A percentile compares a stretch with the other conserved stretches of the same genome.
phyloP scores from a whole-genome alignment of 257 asterid genomes.

The Solanum paucissectum region DNA sequence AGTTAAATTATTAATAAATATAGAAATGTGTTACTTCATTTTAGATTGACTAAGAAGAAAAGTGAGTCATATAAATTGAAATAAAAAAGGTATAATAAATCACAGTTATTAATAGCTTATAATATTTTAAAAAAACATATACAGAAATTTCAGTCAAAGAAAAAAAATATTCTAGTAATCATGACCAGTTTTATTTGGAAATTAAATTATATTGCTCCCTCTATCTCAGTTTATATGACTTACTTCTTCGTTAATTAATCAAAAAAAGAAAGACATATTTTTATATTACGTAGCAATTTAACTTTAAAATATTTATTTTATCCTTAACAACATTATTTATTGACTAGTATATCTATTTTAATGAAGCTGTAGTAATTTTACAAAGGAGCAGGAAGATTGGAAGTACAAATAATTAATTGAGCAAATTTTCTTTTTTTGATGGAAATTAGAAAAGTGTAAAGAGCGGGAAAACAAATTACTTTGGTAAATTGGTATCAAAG shows the following conservation, averaged over 20 bases:
- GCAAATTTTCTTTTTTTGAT: neutral
- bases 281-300: no score
- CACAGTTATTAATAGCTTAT: neutral
- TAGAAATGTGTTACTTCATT: no score
- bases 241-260: no score
- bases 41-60: neutral
- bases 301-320: no score
- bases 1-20: neutral
- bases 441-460: slow-evolving; percentile 12
- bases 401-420: neutral
- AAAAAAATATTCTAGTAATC: neutral
- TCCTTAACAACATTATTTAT: no score
- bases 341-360: neutral
- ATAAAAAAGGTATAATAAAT: neutral
- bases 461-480: slow-evolving; percentile 35
- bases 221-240: no score
- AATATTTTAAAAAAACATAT: neutral
- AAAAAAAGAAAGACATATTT: no score
- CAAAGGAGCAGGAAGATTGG: neutral
- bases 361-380: neutral
- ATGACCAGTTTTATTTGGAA: neutral
- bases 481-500: slow-evolving; percentile 8
- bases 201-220: neutral
- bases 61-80: neutral
- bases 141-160: neutral